phyloP scores from a whole-genome alignment of 495 filamentous ascomycete genomes.

The Penicillium steckii region DNA sequence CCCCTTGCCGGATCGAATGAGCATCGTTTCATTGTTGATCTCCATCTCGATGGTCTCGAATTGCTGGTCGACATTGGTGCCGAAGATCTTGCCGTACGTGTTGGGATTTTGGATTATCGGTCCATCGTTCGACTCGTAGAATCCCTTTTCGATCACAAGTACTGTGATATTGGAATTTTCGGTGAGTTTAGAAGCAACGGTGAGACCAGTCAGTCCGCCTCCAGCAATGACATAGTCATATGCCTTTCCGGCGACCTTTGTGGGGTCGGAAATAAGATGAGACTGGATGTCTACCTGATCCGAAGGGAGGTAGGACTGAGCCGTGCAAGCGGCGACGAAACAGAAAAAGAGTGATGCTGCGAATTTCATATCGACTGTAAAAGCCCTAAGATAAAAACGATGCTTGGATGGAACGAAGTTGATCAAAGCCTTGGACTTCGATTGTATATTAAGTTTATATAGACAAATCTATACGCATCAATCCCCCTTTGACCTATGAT shows the following conservation, averaged over 20 bases:
- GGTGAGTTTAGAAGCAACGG: constrained; percentile 38
- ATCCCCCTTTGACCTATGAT: too few species aligned
- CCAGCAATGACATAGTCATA: constrained; percentile 36
- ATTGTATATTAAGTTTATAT: too few species aligned
- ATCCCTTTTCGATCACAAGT: constrained; percentile 54
- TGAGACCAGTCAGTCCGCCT: constrained; percentile 34
- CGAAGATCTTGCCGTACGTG: constrained; percentile 35
- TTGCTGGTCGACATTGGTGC: constrained; percentile 22
- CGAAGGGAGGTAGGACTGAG: neutral
- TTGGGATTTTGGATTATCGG: constrained; percentile 34
- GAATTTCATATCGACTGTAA: constrained; percentile 14
- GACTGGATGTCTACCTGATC: constrained; percentile 18
- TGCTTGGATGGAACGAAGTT: too few species aligned
- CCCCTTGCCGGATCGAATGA: constrained; percentile 26
- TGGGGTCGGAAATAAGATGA: constrained; percentile 22
- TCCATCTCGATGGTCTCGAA: constrained; percentile 9
- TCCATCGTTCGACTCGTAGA: constrained; percentile 27
- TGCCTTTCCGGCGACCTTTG: constrained; percentile 10
- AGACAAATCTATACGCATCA: too few species aligned
- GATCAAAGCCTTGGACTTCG: too few species aligned
- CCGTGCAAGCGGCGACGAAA: constrained; percentile 3
- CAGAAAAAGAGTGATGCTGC: neutral
- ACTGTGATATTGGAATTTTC: constrained; percentile 46
- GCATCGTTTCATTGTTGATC: constrained; percentile 14
- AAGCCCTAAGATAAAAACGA: too few species aligned